phyloP scores from a whole-genome alignment of 176 grass and related monocot genomes.

The Aegilops tauschii region DNA sequence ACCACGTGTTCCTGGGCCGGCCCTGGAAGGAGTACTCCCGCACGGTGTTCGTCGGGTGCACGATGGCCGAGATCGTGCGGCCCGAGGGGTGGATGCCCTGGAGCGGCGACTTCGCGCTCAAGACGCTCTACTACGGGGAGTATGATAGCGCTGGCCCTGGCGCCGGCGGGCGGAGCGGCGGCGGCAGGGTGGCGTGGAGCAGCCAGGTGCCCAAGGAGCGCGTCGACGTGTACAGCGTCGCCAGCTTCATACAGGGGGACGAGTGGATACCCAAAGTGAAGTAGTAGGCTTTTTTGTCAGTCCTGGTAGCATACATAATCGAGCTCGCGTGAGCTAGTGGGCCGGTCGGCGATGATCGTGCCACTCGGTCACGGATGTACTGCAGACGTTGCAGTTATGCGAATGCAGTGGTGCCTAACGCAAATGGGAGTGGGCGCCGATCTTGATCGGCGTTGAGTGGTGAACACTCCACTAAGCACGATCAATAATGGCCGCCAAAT shows the following conservation, averaged over 20 bases:
- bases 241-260: constrained; percentile 77
- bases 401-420: not conserved
- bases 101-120: constrained; percentile 82
- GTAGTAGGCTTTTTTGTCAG: not conserved
- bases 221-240: constrained; percentile 65
- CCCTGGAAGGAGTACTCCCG: constrained; percentile 97
- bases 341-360: not conserved
- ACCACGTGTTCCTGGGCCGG: constrained; percentile 72
- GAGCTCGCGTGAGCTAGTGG: not conserved
- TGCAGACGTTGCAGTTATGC: not conserved
- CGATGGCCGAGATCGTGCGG: constrained; percentile 63
- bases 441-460: not conserved
- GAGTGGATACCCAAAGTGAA: constrained; percentile 68
- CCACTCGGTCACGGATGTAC: no score
- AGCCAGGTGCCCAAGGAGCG: constrained; percentile 71
- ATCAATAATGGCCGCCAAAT: not conserved
- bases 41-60: constrained; percentile 66
- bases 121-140: constrained; percentile 87
- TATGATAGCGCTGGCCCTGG: constrained; percentile 62
- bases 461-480: not conserved
- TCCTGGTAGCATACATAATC: not conserved
- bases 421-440: not conserved
- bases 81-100: constrained; percentile 76
- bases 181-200: constrained; percentile 80
- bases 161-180: not conserved